Base-by-base conservation (phyloP, 192 early-diverging fungal species). In the Linnemannia zychae region DNA sequence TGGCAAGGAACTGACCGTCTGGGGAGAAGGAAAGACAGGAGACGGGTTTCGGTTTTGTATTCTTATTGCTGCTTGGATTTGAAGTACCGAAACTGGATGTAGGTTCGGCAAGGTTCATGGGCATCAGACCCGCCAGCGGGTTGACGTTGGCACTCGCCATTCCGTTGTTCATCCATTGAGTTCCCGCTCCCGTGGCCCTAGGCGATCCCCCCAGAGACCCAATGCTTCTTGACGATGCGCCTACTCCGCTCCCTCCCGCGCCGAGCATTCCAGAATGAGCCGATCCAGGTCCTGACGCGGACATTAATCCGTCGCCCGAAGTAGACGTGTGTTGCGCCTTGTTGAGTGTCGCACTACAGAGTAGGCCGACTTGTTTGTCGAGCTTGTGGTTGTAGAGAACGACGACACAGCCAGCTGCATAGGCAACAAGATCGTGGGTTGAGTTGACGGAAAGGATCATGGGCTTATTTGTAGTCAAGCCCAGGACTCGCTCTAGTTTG, bases 321-420 rank as follows among this genome's bases (percentile, higher is more conserved):
- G 72, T n/a, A n/a, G n/a, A n/a, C n/a, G n/a, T n/a, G n/a, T n/a
- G 31, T 46, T 48, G 53, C 20, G 67, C 22, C 24, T 71, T 71
- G 48, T 80, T 77, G 47, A 81, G 71, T 40, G 88, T 75, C 63
- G 87, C 71, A 36, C 69, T 85, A 37, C 84, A 90, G 71, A 94
- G 78, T 72, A 94, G 91, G 7, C 82, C 90, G 4, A 94, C 76
- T 75, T 95, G 94, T 70, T 91, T 92, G 77, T 95, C 91, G 40
- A 87, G 88, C 50, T 89, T 88, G 81, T 95, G 91, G 83, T 96
- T 94, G 87, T 95, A 96, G 34, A 96, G 82, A 24, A 95, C 92
- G 22, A 96, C 88, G 13, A 92, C 88, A 48, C 93, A 91, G 18
- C 95, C 96, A 53, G 95, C 95, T 0, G 94, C 91, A 85, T 96